Evolutionary conservation across 768 basidiomycete species (phyloP), one percentile per base, ranked within the genome.

Genomic region (Naganishia kalamii): DNA sequence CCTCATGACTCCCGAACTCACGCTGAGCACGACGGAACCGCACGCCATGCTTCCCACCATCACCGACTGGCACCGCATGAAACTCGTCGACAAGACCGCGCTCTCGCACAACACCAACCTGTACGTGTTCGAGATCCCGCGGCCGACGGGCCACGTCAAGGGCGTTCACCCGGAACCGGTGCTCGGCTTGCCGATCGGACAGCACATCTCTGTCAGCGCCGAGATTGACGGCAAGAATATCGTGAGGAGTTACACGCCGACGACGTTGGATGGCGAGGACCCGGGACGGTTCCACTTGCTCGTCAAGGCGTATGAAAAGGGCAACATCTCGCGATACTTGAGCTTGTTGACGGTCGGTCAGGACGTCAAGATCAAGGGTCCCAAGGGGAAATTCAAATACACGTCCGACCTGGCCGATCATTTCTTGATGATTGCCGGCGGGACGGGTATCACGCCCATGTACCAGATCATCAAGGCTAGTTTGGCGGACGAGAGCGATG

Each of bases 381-480:
- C 96, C 70, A 97, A 91, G 80, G 96, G 96, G 63, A 87, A 88
- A 77, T 98, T 98, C 84, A 84, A 83, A 69, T 99, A 98, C 80
- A 75, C 74, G 47, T 84, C 88, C 3, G 81, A 82, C 57, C 81
- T 92, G 48, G 84, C 87, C n/a, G 81, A 82, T 70, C 86, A 88
- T 72, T 80, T 99, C 64, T 88, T 90, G 74, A 93, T 99, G 93
- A 96, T 99, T 72, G 92, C 93, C 17, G 96, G 96, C 51, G 96
- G 96, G 40, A 98, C 96, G 2, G 96, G 96, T 63, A 94, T 99
- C 78, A 94, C 96, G 0, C 96, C 96, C 74, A 97, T 98, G 94
- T 87, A 96, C 72, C 94, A 99, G 77, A 90, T 99, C 82, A 88
- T 97, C 79, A 88, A 89, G 68, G 89, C 93, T n/a, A 85, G 87